A percentile compares a stretch with the other conserved stretches of the same genome.
These are phyloP conservation scores for Candida easanensis DNA, from an alignment of 805 yeast species.

Conservation along the genomic window DNA sequence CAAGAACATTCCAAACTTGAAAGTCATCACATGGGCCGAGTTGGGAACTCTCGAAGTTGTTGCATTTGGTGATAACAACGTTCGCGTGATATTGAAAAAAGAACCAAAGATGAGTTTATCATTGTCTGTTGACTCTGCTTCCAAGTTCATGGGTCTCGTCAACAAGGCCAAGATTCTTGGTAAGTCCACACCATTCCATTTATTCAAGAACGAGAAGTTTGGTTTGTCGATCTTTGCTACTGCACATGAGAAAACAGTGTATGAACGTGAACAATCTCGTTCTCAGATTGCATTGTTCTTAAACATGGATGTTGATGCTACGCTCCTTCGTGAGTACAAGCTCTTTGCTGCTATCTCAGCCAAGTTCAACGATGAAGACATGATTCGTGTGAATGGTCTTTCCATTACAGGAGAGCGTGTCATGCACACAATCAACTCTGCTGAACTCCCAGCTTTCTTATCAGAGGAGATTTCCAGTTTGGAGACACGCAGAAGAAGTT, in stretches of 20 bases:
- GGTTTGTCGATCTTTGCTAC: slow-evolving; percentile 53
- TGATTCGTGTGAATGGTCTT: slow-evolving; percentile 23
- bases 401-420: slow-evolving; percentile 24
- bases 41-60: slow-evolving; percentile 55
- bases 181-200: slow-evolving; percentile 82
- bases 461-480: slow-evolving; percentile 36
- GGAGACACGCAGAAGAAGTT: slow-evolving; percentile 18
- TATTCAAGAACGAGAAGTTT: slow-evolving; percentile 53
- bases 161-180: slow-evolving; percentile 70
- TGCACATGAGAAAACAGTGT: slow-evolving; percentile 61
- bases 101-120: slow-evolving; percentile 14
- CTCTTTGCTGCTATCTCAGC: slow-evolving; percentile 50
- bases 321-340: slow-evolving; percentile 34
- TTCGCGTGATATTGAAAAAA: slow-evolving; percentile 32
- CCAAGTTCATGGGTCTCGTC: slow-evolving; percentile 51
- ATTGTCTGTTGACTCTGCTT: slow-evolving; percentile 28
- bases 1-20: slow-evolving; percentile 61
- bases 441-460: slow-evolving; percentile 35
- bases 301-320: slow-evolving; percentile 46
- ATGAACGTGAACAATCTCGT: slow-evolving; percentile 50
- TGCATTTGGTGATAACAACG: slow-evolving; percentile 30
- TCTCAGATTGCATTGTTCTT: slow-evolving; percentile 67
- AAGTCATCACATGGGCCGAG: slow-evolving; percentile 65
- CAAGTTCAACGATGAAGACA: slow-evolving; percentile 34
- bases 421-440: slow-evolving; percentile 27